A percentile compares a stretch with the other conserved stretches of the same genome.
These are phyloP conservation scores for Amanita brunnescens DNA, from an alignment of 768 basidiomycete genomes.

Conservation along the genomic window DNA sequence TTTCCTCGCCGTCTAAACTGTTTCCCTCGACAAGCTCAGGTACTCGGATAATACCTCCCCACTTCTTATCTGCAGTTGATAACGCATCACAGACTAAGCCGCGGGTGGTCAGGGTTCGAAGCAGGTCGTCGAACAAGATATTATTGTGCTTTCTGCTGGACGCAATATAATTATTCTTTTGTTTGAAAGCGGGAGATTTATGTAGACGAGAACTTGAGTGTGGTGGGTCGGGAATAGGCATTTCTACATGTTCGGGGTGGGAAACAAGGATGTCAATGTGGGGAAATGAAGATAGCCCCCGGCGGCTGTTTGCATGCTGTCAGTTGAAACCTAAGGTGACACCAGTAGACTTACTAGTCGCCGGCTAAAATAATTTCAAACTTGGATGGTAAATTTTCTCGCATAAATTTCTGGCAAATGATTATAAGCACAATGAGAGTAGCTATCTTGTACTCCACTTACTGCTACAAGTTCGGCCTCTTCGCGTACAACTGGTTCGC, in stretches of 20 bases:
- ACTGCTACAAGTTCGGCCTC: conserved; percentile 42
- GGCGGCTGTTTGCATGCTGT: conserved; percentile 32
- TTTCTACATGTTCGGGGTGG: conserved; percentile 35
- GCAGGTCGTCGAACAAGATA: neutral
- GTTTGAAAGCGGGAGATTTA: conserved; percentile 8
- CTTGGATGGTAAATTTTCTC: conserved; percentile 33
- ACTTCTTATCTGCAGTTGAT: conserved; percentile 24
- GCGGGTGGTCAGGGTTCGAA: conserved; percentile 24
- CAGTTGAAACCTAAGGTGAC: neutral
- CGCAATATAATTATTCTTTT: too few relatives aligned
- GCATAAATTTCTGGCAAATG: conserved; percentile 38
- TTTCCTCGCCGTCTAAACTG: conserved; percentile 15
- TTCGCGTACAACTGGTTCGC: conserved; percentile 24
- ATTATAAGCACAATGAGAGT: neutral
- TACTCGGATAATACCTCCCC: conserved; percentile 45
- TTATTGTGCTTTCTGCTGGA: conserved; percentile 7
- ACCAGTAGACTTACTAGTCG: conserved; percentile 38
- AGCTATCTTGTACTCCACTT: conserved; percentile 11
- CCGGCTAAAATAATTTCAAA: conserved; percentile 46
- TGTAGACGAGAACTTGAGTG: conserved; percentile 7
- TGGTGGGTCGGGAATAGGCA: conserved; percentile 26
- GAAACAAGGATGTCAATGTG: conserved; percentile 35
- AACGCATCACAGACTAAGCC: conserved; percentile 37
- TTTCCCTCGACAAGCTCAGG: conserved; percentile 24
- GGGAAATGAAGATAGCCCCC: conserved; percentile 27